These are phyloP conservation scores for Penicillium lividum DNA, from an alignment of 495 filamentous ascomycete genomes.

Conservation along the genomic window DNA sequence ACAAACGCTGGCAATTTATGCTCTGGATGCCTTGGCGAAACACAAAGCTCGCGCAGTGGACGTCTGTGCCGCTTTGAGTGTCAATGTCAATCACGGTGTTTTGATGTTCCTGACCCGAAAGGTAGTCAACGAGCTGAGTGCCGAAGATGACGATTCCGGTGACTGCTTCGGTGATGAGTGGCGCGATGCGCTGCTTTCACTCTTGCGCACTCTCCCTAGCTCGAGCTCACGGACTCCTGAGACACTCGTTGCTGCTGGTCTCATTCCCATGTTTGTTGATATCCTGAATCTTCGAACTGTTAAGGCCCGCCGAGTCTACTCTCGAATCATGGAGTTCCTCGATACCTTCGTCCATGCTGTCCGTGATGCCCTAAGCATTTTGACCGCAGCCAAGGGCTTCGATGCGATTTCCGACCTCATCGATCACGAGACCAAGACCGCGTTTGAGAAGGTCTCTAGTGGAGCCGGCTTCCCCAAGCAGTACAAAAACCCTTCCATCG, in stretches of 20 bases:
- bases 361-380: conserved; percentile 73
- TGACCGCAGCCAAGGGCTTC: conserved; percentile 78
- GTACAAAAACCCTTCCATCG: conserved; percentile 77
- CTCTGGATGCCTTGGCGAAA: conserved; percentile 78
- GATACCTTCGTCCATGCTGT: conserved; percentile 82
- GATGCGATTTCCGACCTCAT: conserved; percentile 85
- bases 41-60: conserved; percentile 76
- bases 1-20: conserved; percentile 79
- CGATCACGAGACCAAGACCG: conserved; percentile 72
- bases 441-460: conserved; percentile 60
- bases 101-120: conserved; percentile 93
- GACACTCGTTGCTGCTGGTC: conserved; percentile 77
- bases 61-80: conserved; percentile 80
- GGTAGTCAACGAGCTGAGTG: conserved; percentile 75
- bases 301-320: conserved; percentile 79
- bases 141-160: conserved; percentile 56
- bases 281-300: conserved; percentile 79
- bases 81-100: conserved; percentile 94
- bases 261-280: conserved; percentile 87
- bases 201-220: conserved; percentile 71
- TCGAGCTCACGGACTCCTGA: conserved; percentile 70
- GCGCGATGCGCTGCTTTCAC: conserved; percentile 82
- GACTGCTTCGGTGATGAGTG: conserved; percentile 73
- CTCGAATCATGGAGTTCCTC: conserved; percentile 78
- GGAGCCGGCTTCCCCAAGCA: conserved; percentile 74